Evolutionary conservation across 73 alveolate genomes (phyloP), one percentile per base, ranked within the genome.

Genomic region (Paramecium primaurelia): DNA sequence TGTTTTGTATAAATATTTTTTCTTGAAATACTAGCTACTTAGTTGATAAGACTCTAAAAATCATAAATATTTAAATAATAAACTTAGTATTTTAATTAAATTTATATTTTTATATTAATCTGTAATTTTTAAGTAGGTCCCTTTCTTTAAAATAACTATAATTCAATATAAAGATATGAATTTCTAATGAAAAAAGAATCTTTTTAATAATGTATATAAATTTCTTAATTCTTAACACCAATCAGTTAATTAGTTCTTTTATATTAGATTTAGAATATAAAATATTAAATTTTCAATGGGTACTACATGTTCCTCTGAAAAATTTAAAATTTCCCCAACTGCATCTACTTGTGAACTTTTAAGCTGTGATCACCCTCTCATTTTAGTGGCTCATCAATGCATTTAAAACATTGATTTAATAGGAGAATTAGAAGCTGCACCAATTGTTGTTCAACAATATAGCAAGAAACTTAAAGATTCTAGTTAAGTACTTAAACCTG

Each of bases 391-490:
- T 45, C 28, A 80, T 32, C 58, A 32, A 28, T 32, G 18, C 51
- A 28, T 6, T 20, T 80, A 40, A 38, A 34, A 28, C 12, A 26
- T 80, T 40, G 58, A 80, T 20, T n/a, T 80, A 2, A 28, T 34
- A n/a, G 91, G 91, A 26, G 54, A 42, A 11, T 44, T 44, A 80
- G 84, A 64, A 34, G 30, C 26, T 64, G 51, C 84, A 64, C 84
- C 84, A 32, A 64, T n/a, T 32, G 28, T 64, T 64, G 49, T 64
- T 2, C 7, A 34, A 64, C 28, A 64, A 32, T 64, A 64, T 64
- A 0, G 51, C 47, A 64, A 64, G 49, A 64, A 64, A 64, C 84
- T 64, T 28, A 64, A 64, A 34, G 84, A 64, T 64, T 64, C 47
- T 25, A 34, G 84, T 64, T 64, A 64, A 10, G 51, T 64, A 26